Conservation (phyloP, 352 stramenopile genomes). For the Phytophthora chlamydospora region DNA sequence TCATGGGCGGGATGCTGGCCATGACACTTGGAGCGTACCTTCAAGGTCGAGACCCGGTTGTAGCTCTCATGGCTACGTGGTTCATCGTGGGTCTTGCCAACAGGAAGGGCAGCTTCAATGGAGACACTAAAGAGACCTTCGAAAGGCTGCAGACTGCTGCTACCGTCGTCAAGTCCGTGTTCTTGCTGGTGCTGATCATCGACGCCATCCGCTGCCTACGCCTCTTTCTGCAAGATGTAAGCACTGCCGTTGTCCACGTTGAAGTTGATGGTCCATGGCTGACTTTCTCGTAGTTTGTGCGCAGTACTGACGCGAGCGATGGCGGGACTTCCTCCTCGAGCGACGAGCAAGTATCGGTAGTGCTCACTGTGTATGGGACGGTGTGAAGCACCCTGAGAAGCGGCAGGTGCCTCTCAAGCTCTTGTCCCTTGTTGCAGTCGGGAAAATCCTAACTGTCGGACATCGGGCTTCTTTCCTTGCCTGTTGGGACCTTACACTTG, state of each 20-base stretch:
- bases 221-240: slow-evolving; percentile 23
- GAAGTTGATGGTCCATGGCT: slow-evolving; percentile 11
- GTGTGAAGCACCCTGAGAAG: slow-evolving; percentile 19
- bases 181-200: slow-evolving; percentile 14
- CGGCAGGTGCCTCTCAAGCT: neutral
- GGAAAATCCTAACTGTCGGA: slow-evolving; percentile 22
- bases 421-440: slow-evolving; percentile 30
- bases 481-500: neutral
- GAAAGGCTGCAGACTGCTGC: slow-evolving; percentile 19
- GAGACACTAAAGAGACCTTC: slow-evolving; percentile 12
- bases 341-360: slow-evolving; percentile 5
- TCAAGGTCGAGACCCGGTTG: slow-evolving; percentile 11
- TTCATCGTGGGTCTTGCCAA: slow-evolving; percentile 17
- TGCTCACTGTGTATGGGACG: slow-evolving; percentile 28
- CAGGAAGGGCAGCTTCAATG: slow-evolving; percentile 7
- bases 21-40: slow-evolving; percentile 10
- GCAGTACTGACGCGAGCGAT: neutral
- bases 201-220: slow-evolving; percentile 6
- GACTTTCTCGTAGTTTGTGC: slow-evolving; percentile 12
- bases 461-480: slow-evolving; percentile 2
- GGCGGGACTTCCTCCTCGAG: neutral
- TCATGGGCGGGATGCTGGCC: slow-evolving; percentile 15
- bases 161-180: slow-evolving; percentile 8
- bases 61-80: slow-evolving; percentile 21
- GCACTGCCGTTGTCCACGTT: slow-evolving; percentile 21